These are phyloP conservation scores for Alternaria solani DNA, from an alignment of 2,329 filamentous ascomycete genomes.

Conservation along the genomic window DNA sequence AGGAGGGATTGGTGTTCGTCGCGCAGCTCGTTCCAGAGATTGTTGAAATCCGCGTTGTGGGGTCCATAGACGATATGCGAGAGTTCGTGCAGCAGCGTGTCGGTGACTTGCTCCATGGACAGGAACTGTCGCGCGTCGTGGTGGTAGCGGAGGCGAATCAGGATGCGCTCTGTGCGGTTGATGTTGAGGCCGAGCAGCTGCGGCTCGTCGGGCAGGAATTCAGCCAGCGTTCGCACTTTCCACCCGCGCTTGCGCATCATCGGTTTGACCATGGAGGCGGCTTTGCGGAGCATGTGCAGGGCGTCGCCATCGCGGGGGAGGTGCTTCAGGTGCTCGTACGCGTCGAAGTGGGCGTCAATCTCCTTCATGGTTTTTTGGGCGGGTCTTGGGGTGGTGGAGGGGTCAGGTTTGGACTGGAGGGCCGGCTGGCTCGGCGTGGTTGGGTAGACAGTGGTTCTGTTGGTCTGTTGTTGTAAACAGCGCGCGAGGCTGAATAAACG, in stretches of 20 bases:
- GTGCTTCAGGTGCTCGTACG: constrained; percentile 59
- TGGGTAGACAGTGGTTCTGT: background rate
- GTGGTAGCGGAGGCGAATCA: constrained; percentile 80
- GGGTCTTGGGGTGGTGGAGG: background rate
- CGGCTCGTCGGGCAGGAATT: constrained; percentile 81
- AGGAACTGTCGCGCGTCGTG: constrained; percentile 79
- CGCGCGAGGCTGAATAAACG: background rate
- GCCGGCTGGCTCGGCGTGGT: background rate
- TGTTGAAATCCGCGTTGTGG: constrained; percentile 83
- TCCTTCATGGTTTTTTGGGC: constrained; percentile 48
- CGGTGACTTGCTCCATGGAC: constrained; percentile 78
- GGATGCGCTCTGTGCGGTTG: constrained; percentile 79
- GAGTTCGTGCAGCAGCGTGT: constrained; percentile 94
- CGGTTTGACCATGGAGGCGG: constrained; percentile 90
- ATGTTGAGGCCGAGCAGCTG: constrained; percentile 82
- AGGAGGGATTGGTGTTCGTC: constrained; percentile 81
- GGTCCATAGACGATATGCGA: constrained; percentile 86
- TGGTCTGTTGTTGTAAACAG: background rate
- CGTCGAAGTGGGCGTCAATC: constrained; percentile 58
- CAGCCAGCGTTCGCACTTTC: constrained; percentile 79
- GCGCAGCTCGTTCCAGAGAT: constrained; percentile 86
- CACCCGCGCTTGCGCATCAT: constrained; percentile 89
- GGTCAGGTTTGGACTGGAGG: background rate
- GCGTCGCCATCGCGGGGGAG: constrained; percentile 56
- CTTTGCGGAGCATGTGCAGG: constrained; percentile 73